Evolutionary conservation across 441 rosid species (phyloP).

Genomic region (Breynia disticha): DNA sequence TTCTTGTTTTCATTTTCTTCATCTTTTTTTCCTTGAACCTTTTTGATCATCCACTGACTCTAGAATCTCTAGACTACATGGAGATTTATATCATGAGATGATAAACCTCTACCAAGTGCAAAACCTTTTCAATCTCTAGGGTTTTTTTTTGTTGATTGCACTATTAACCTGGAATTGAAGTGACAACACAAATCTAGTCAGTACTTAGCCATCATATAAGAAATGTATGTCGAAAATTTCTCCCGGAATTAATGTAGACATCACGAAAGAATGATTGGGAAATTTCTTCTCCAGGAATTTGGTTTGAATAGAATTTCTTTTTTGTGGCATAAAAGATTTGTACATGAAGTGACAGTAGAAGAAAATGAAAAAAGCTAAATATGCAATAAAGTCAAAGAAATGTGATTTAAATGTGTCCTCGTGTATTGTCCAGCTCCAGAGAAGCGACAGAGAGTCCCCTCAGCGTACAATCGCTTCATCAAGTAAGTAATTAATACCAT

Average conservation of each 20-base stretch:
- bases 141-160: too few species aligned
- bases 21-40: too few species aligned
- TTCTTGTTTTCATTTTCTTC: too few species aligned
- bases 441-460: slow-evolving; percentile 99
- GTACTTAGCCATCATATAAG: too few species aligned
- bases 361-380: slow-evolving; percentile 20
- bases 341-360: slow-evolving; percentile 15
- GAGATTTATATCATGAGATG: too few species aligned
- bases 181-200: too few species aligned
- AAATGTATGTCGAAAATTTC: slow-evolving; percentile 5
- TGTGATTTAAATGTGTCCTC: slow-evolving; percentile 34
- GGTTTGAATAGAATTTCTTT: too few species aligned
- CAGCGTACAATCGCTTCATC: slow-evolving; percentile 98
- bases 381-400: slow-evolving; percentile 18
- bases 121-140: background rate
- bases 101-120: too few species aligned
- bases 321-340: slow-evolving; percentile 34
- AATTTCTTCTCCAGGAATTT: slow-evolving; percentile 5
- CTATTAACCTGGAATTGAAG: too few species aligned
- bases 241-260: slow-evolving; percentile 43
- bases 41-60: too few species aligned
- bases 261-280: slow-evolving; percentile 22
- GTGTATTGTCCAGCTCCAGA: slow-evolving; percentile 74
- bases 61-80: too few species aligned
- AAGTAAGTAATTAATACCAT: slow-evolving; percentile 40